Evolutionary conservation across 2,329 filamentous ascomycete genomes (phyloP), one percentile per base, ranked within the genome.

Genomic region (Thelonectria blattea): DNA sequence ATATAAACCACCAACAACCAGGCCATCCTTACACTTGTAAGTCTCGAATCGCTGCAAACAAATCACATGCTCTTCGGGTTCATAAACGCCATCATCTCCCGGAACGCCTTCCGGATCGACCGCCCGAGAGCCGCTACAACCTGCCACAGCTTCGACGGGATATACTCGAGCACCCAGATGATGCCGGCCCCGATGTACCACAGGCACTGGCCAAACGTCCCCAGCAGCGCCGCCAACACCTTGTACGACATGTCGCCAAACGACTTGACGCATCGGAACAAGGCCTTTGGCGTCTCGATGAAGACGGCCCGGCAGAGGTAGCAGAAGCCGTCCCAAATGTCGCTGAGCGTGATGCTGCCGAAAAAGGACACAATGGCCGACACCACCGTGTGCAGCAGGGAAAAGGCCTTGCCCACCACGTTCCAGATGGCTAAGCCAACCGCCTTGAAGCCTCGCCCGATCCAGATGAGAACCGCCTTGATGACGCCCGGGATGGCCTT

Each of bases 311-410:
- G 51, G 4, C 68, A n/a, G 0, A 76, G 68, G 10, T 67, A 62
- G 41, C 65, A 62, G 30, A 80, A 61, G 18, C 76, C 78, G 52
- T 77, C 66, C 68, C 72, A 73, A 3, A 81, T 68, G 55, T 81
- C 78, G n/a, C 62, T 63, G n/a, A 78, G 61, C 5, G 76, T 80
- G 56, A 79, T 72, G 1, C 47, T 39, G 12, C 65, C 61, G 60
- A 80, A 75, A 58, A 75, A 77, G 3, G 66, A 67, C 3, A 76
- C 14, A 1, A 76, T 63, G 0, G 78, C 77, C 42, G 65, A 65
- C 0, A 75, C 4, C 1, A 68, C 62, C 1, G 79, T 81, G 49
- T 80, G 77, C 1, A 79, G 2, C 0, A 76, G 62, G 1, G 76
- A 76, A 2, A 74, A 56, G 1, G 74, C 15, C 34, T 68, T 68